Conservation (phyloP, 2,329 filamentous ascomycete genomes). For the Chalaropsis ovoidea region DNA sequence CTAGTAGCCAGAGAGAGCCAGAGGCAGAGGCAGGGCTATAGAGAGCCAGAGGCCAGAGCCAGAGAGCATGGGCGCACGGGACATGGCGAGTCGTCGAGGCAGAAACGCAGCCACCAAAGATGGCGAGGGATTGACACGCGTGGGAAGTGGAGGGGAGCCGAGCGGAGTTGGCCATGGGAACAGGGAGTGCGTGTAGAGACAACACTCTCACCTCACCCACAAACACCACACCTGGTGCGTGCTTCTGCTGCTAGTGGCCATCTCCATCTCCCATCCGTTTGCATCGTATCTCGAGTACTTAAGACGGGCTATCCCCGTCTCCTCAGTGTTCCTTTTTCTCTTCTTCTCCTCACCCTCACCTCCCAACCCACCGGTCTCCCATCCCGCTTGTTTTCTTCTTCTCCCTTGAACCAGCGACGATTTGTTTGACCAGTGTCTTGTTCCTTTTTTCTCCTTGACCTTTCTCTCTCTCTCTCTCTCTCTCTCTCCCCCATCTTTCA, state of each 20-base stretch:
- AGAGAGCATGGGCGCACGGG: background rate
- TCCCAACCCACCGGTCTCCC: conserved; percentile 4
- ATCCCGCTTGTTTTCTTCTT: conserved; percentile 10
- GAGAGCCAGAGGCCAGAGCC: background rate
- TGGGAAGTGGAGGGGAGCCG: background rate
- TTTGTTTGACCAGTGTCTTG: conserved; percentile 16
- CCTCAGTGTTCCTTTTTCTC: background rate
- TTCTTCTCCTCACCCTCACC: background rate
- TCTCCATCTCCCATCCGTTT: background rate
- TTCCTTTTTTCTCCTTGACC: background rate
- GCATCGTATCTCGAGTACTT: background rate
- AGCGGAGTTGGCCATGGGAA: background rate
- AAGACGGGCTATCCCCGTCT: background rate
- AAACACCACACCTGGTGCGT: background rate
- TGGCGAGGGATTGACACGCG: conserved; percentile 3
- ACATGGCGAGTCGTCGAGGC: background rate
- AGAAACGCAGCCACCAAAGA: background rate
- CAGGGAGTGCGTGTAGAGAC: background rate
- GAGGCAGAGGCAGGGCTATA: background rate
- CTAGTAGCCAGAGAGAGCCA: background rate
- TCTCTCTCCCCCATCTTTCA: background rate
- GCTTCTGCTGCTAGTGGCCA: background rate
- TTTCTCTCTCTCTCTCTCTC: background rate
- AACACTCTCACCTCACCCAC: background rate
- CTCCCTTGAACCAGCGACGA: background rate